Evolutionary conservation across 148 eudicot species (phyloP), one percentile per base, ranked within the genome.

Genomic region (Polygonum maritimum): DNA sequence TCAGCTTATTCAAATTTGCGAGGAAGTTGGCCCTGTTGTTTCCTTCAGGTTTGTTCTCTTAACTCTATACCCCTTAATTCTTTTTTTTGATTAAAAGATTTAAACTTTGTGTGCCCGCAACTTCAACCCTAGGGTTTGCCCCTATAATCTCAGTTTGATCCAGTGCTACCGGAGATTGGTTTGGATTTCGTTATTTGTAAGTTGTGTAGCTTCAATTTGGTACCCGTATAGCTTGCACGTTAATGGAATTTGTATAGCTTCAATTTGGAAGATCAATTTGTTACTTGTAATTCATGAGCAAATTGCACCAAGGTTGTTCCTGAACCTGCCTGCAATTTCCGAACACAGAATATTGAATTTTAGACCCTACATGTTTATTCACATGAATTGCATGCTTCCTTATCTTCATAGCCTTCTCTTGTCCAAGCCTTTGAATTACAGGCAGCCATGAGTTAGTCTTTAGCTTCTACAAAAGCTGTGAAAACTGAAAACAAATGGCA

Each of bases 21-120:
- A 92, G 85, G 98, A 95, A 76, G 98, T 92, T 80, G 98, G 98
- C 48, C 98, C 98, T 22, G 97, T 95, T 47, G 98, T 92, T 47
- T 89, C 92, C 33, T 95, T 95, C 89, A 92, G 98, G 98, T 91
- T 78, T 54, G 85, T 77, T 57, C 4, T 0, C 79, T 71, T n/a
- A 14, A 7, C 40, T 38, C 51, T 26, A 2, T 10, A 60, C 3
- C 21, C 69, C 36, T 15, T 26, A 26, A 60, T 60, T 35, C 35
- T 35, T 60, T 26, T 2, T 3, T 60, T 60, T 26, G 0, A 13
- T 26, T 15, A 31, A 60, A 12, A 67, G 71, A 36, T 67, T 16
- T 19, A 67, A 67, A 31, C 10, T 54, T 12, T n/a, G n/a, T 54
- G 10, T 14, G 38, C 2, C 15, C 10, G 0, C 7, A 35, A 7